Conservation (phyloP, 2,329 filamentous ascomycete species). For the Orbilia brochopaga region DNA sequence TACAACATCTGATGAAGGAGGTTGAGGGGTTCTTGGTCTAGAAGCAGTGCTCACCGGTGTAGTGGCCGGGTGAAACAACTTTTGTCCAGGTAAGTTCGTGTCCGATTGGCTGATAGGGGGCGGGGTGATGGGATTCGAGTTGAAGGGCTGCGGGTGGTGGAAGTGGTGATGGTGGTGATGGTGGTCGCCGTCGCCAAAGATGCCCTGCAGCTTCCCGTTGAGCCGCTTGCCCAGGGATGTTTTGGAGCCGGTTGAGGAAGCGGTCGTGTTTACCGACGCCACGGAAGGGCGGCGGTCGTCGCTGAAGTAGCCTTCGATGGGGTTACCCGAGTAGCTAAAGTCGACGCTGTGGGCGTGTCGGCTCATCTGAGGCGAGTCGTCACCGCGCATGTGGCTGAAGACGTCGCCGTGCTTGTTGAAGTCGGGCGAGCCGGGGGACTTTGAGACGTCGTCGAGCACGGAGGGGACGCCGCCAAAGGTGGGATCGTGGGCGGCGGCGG, state of each 20-base stretch:
- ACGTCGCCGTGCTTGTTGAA: constrained; percentile 36
- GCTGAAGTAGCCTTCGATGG: constrained; percentile 53
- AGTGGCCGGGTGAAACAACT: constrained; percentile 59
- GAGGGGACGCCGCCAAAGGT: constrained; percentile 40
- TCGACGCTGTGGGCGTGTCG: constrained; percentile 33
- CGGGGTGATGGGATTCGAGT: constrained; percentile 71
- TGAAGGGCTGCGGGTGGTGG: constrained; percentile 70
- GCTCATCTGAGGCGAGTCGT: constrained; percentile 39
- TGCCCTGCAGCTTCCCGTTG: constrained; percentile 82
- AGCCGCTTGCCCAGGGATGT: constrained; percentile 71
- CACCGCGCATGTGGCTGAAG: constrained; percentile 38
- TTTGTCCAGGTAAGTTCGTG: constrained; percentile 50
- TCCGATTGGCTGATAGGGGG: constrained; percentile 59
- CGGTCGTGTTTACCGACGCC: constrained; percentile 81
- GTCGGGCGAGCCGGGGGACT: constrained; percentile 38
- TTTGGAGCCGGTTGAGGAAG: constrained; percentile 82
- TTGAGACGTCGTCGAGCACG: constrained; percentile 41
- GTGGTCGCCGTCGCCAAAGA: constrained; percentile 89
- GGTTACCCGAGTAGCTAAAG: constrained; percentile 36
- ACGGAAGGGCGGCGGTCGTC: constrained; percentile 85
- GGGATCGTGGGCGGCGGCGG: no score
- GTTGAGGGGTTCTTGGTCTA: constrained; percentile 75
- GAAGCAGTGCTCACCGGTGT: constrained; percentile 72
- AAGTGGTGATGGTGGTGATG: constrained; percentile 69
- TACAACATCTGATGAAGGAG: constrained; percentile 89